phyloP scores from a whole-genome alignment of 306 rosid species.

The Neltuma alba region DNA sequence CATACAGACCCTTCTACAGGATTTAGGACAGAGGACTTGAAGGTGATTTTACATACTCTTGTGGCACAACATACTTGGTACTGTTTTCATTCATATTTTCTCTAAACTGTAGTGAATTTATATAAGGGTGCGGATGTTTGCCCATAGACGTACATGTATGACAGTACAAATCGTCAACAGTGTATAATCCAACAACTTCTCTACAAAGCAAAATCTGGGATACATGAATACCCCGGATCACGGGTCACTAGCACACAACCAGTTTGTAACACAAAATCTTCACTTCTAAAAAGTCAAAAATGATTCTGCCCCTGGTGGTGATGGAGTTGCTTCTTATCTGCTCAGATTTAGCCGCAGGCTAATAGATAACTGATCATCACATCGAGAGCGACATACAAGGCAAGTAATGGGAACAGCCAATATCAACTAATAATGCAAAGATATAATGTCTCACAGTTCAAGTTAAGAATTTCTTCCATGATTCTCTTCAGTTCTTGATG shows the following conservation, averaged over 20 bases:
- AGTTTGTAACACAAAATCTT: background rate
- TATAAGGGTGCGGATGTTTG: background rate
- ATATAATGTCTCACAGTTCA: background rate
- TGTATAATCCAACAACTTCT: background rate
- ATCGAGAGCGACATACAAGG: background rate
- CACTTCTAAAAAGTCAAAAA: background rate
- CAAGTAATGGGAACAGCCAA: background rate
- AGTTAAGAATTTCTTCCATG: constrained; percentile 32
- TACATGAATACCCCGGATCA: background rate
- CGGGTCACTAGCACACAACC: background rate
- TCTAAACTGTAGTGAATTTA: background rate
- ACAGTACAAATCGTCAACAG: no score
- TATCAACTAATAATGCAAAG: background rate
- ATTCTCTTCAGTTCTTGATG: constrained; percentile 28
- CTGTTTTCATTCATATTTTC: background rate
- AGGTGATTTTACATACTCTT: background rate
- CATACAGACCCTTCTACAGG: background rate
- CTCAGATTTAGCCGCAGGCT: constrained; percentile 4
- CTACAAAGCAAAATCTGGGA: background rate
- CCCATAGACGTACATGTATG: background rate
- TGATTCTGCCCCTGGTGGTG: background rate
- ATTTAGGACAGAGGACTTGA: background rate
- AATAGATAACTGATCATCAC: constrained; percentile 2
- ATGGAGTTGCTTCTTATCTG: background rate
- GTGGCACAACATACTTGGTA: no score